These are phyloP conservation scores for Boletus sp. DNA, from an alignment of 768 basidiomycete species.

Conservation along the genomic window DNA sequence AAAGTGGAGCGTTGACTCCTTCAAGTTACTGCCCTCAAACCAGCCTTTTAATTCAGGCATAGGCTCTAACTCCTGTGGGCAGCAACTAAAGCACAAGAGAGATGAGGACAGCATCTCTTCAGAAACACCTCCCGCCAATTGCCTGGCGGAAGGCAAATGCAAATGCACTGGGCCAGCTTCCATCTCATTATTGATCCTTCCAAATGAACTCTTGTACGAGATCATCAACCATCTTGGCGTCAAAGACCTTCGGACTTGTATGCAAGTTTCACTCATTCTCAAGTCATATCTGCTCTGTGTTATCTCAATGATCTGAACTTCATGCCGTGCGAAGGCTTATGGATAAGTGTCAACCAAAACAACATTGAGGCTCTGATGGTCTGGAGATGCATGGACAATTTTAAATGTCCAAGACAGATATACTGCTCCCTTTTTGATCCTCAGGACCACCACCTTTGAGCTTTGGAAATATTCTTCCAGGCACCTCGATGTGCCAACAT, in stretches of 20 bases:
- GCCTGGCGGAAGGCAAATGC: too few relatives aligned
- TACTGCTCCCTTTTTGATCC: neutral
- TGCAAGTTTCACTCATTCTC: neutral
- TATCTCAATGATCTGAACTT: neutral
- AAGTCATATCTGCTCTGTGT: neutral
- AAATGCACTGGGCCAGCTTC: too few relatives aligned
- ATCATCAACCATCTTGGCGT: neutral
- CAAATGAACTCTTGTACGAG: neutral
- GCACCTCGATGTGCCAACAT: neutral
- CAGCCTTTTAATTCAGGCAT: too few relatives aligned
- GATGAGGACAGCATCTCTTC: too few relatives aligned
- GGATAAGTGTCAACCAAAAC: neutral
- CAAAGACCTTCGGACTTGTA: neutral
- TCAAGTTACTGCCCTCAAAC: too few relatives aligned
- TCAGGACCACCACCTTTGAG: neutral
- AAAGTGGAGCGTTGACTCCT: too few relatives aligned
- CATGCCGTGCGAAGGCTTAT: neutral
- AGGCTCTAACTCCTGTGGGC: too few relatives aligned
- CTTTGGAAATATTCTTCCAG: neutral
- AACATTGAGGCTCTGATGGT: neutral
- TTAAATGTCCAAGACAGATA: neutral
- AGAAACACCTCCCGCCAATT: too few relatives aligned
- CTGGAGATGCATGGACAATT: neutral
- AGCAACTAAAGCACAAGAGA: too few relatives aligned
- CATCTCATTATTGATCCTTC: neutral